Evolutionary conservation across 176 grass and related monocot species (phyloP).

Genomic region (barley (Hordeum vulgare)): MorexV3_pseudomolecules_assembly NC_058520.1:479881686-479882185

Average conservation of each 20-base stretch:
- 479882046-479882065: constrained; percentile 23
- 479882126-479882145: constrained; percentile 29
- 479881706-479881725: background rate
- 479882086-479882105: constrained; percentile 29
- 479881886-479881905: constrained; percentile 49
- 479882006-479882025: constrained; percentile 47
- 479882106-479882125: constrained; percentile 28
- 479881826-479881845: constrained; percentile 44
- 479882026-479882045: constrained; percentile 17
- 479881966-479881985: background rate
- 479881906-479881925: constrained; percentile 19
- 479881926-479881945: constrained; percentile 27
- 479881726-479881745: constrained; percentile 48
- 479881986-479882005: constrained; percentile 27
- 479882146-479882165: constrained; percentile 46
- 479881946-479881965: constrained; percentile 49
- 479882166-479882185: constrained; percentile 35
- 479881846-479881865: constrained; percentile 1
- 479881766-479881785: background rate
- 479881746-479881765: constrained; percentile 53
- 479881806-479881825: constrained; percentile 57
- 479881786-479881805: constrained; percentile 20
- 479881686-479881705: constrained; percentile 17
- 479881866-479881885: constrained; percentile 53
- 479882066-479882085: constrained; percentile 58